Evolutionary conservation across 495 filamentous ascomycete species (phyloP), one percentile per base, ranked within the genome.

Genomic region (Chaetomium fimeti): DNA sequence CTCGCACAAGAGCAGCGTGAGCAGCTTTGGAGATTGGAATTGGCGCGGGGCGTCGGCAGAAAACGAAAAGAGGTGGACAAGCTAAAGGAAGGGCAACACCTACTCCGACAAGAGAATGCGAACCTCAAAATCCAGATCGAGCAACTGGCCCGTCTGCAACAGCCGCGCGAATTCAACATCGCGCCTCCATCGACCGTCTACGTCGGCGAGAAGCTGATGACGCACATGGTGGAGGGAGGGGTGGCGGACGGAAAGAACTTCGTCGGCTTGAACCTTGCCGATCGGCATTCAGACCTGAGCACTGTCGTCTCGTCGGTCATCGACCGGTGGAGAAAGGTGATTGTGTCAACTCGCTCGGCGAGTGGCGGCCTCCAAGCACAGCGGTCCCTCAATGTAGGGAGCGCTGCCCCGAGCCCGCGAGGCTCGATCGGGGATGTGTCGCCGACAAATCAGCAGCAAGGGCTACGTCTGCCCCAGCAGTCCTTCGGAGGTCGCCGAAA

Each of bases 11-110:
- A 83, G 20, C 77, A 85, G 45, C 82, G 83, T 40, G 79, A 81
- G 36, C 85, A 91, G 42, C 72, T 84, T 5, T 97, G 92, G 92
- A 85, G 82, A 36, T 77, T 93, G n/a, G 91, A 93, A 70, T 81
- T 91, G 45, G 87, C 87, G 2, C 85, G 91, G 43, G 85, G 89
- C 36, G 87, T 88, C 54, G 85, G 84, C 11, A 80, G 84, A n/a
- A 87, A 88, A 61, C 77, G 85, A 45, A 87, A 90, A 60, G 83
- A 87, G 66, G 81, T 86, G n/a, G 80, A 85, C 62, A 82, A 83
- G 18, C 66, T 86, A 2, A 85, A 89, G 62, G 79, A 84, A 18
- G 78, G 81, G 38, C 83, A 92, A 27, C 86, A 87, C 22, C 72
- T 80, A 12, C 80, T 86, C 3, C 83, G 85, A 54, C 87, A 90